These are phyloP conservation scores for Osmanthus fragrans DNA, from an alignment of 257 asterid genomes.

Conservation along the genomic window DNA sequence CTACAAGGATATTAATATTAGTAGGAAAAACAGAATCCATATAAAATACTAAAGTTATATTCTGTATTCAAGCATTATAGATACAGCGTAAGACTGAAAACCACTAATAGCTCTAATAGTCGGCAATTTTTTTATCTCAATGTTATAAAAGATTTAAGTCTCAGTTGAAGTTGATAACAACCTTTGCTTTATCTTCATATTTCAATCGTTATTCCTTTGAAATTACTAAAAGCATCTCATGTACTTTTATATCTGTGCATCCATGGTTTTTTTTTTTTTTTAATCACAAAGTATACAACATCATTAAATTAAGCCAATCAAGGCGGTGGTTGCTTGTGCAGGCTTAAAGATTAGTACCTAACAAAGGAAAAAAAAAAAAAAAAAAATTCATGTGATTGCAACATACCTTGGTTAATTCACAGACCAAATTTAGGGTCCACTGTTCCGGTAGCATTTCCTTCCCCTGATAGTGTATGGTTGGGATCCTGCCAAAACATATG, in stretches of 20 bases:
- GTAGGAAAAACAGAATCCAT: not conserved
- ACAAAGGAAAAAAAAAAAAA: constrained; percentile 9
- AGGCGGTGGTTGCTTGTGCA: not conserved
- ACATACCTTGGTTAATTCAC: constrained; percentile 33
- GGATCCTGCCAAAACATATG: constrained; percentile 60
- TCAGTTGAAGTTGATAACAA: too few relatives aligned
- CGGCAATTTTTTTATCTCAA: not conserved
- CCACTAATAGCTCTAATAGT: not conserved
- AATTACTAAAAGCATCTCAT: not conserved
- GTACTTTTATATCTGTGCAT: not conserved
- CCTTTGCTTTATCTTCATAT: too few relatives aligned
- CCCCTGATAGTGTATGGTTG: constrained; percentile 63
- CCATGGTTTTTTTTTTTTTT: not conserved
- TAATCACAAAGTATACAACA: not conserved
- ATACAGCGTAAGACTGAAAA: not conserved
- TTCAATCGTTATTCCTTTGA: not conserved
- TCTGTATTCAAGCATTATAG: not conserved
- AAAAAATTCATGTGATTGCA: not conserved
- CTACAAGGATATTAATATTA: too few relatives aligned
- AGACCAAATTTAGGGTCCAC: constrained; percentile 59
- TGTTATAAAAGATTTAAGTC: too few relatives aligned
- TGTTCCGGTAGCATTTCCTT: constrained; percentile 81
- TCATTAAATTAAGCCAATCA: not conserved
- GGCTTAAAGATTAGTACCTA: not conserved
- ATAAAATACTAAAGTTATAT: too few relatives aligned